Percentiles rank a stretch among this genome's conserved stretches.
Evolutionary conservation across 176 grass and related monocot species (phyloP).

Genomic region (Phragmites australis): DNA sequence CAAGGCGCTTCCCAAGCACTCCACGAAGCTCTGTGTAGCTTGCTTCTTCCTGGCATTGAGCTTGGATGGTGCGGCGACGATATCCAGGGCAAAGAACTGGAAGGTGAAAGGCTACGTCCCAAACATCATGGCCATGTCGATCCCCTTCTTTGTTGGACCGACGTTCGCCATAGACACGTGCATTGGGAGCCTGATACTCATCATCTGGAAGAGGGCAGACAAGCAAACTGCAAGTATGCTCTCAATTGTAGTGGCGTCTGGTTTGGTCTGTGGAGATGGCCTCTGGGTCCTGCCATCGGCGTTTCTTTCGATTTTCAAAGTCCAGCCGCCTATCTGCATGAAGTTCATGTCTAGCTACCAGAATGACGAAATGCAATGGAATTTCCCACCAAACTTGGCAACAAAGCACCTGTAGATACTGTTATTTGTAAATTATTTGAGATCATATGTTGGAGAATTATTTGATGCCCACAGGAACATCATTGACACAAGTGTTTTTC

Average conservation of each 20-base stretch:
- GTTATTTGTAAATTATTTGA: slow-evolving; percentile 36
- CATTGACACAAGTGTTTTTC: not conserved
- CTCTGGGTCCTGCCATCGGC: slow-evolving; percentile 39
- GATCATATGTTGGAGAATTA: not conserved
- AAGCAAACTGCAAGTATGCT: slow-evolving; percentile 18
- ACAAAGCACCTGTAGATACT: not conserved
- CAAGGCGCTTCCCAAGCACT: slow-evolving; percentile 31
- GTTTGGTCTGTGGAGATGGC: slow-evolving; percentile 48
- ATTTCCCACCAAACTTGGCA: not conserved
- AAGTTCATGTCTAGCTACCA: slow-evolving; percentile 40
- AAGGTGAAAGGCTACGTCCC: slow-evolving; percentile 16
- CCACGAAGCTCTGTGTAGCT: not conserved
- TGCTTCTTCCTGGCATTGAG: slow-evolving; percentile 6
- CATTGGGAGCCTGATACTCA: slow-evolving; percentile 42
- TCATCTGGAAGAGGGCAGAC: slow-evolving; percentile 30
- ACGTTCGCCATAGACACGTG: slow-evolving; percentile 42
- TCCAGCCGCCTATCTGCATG: slow-evolving; percentile 47
- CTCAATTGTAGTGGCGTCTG: slow-evolving; percentile 30
- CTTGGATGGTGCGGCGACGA: not conserved
- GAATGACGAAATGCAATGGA: slow-evolving; percentile 1
- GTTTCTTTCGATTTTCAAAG: slow-evolving; percentile 27
- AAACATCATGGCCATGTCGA: slow-evolving; percentile 51
- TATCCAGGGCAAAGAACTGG: slow-evolving; percentile 15
- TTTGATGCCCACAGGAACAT: not conserved
- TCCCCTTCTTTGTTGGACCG: slow-evolving; percentile 42